Evolutionary conservation across 495 filamentous ascomycete species (phyloP), one percentile per base, ranked within the genome.

Genomic region (Penicillium lagena): DNA sequence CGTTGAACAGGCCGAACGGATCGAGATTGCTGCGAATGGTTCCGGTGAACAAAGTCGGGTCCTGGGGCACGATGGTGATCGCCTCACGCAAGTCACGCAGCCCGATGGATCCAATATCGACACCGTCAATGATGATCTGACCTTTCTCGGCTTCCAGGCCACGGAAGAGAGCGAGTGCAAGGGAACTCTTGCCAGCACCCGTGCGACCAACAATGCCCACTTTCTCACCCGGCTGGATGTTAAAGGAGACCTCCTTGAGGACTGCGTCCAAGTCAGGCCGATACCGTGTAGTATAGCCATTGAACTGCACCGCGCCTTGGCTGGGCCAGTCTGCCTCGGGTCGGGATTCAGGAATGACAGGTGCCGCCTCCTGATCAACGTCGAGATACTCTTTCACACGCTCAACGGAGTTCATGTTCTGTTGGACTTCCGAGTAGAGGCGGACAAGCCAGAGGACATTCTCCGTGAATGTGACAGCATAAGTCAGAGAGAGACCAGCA

Each of bases 361-460:
- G 71, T 5, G 70, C 71, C 0, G 94, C 90, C 64, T 99, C 94
- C 56, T 96, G 93, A 56, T 97, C 93, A 4, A 97, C 86, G 28
- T 96, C 90, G 9, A 99, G 79, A 55, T 96, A 99, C 65, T 99
- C 93, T 59, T 90, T 88, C 52, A 99, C 86, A 43, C 94, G 85
- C 67, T 99, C 94, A n/a, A 99, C 90, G 1, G 90, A 91, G 67
- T 99, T 99, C 94, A 99, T 97, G 64, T 95, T 97, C 67, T 97
- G 94, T 62, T 99, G 94, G 54, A 96, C 95, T 56, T 86, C 76
- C 0, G 91, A 84, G 55, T 97, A 99, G n/a, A 96, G 75, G 14
- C 94, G 80, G 22, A 97, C 90, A 44, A 97, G 83, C 94, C 94
- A 99, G 12, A 99, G 73, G 12, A 99, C 82, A 47, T 96, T 96